Base-by-base conservation (phyloP, 2,329 filamentous ascomycete genomes). In the Alternaria infectoria region DNA sequence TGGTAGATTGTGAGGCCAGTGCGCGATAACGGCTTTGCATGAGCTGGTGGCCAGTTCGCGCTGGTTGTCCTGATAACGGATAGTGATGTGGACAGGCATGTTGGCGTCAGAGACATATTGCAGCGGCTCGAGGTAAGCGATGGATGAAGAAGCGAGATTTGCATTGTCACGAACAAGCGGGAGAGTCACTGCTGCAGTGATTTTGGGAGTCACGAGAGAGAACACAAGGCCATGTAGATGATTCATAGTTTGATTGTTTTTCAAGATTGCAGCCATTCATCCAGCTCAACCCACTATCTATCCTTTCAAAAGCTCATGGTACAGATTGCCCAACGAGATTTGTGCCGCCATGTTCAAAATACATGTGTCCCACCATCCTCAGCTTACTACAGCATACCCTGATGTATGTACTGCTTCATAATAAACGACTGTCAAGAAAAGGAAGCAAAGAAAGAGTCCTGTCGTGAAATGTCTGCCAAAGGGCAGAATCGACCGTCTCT, bases 211-310 rank as follows among this genome's bases (percentile, higher is more conserved):
- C 49, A 40, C 17, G 36, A 56, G 13, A 56, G 13, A 25, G 10
- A 15, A 25, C 55, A 30, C 21, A 12, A 55, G 30, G 17, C 5
- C n/a, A 11, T 21, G 36, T 32, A n/a, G 15, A 3, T 13, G n/a
- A 51, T 61, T 30, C 30, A 54, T 56, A 57, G 54, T 60, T 54
- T 54, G 49, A 32, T 44, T 66, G 23, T 55, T 70, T 55, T 65
- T 52, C 52, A 63, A 63, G 59, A 68, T 66, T 61, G 65, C 49
- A 64, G 59, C 57, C 61, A 40, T 59, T 61, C 44, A 36, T 60
- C 50, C 57, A 63, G 65, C 61, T 61, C 54, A 68, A 69, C 45
- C 54, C 50, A 55, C 67, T 64, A 65, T 60, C 61, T 68, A 64
- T 40, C 44, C 55, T 59, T 47, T 57, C 45, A 51, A 51, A 60